Evolutionary conservation across 208 protist genomes (phyloP).

Genomic region (Leptomonas seymouri): DNA sequence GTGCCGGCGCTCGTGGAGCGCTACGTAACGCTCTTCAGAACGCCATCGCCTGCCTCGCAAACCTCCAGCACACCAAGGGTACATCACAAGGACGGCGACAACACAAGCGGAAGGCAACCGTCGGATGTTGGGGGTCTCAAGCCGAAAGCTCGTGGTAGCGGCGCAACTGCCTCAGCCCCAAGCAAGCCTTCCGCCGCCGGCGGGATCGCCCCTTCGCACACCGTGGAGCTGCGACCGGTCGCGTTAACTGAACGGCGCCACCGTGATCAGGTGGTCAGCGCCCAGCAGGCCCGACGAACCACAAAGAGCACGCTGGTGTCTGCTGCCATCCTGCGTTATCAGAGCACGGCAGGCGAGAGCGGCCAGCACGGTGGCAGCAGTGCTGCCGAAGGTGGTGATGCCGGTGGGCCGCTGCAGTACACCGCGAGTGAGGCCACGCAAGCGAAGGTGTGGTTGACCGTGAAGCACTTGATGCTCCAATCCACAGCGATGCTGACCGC

Average conservation of each 20-base stretch:
- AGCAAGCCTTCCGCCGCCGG: not conserved
- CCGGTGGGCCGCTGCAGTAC: slow-evolving; percentile 9
- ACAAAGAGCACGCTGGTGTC: slow-evolving; percentile 26
- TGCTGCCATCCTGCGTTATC: slow-evolving; percentile 9
- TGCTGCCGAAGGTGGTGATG: not conserved
- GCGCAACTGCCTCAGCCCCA: not conserved
- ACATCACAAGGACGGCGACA: not conserved
- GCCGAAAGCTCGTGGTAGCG: too few species aligned
- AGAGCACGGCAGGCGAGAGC: slow-evolving; percentile 2
- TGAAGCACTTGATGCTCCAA: slow-evolving; percentile 27
- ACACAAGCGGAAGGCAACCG: not conserved
- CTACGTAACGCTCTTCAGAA: slow-evolving; percentile 63
- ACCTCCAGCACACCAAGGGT: too few species aligned
- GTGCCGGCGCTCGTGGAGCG: slow-evolving; percentile 50
- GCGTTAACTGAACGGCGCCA: slow-evolving; percentile 25
- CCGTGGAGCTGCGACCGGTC: slow-evolving; percentile 29
- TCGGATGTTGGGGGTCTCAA: not conserved
- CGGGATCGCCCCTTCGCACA: not conserved
- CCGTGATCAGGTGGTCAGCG: slow-evolving; percentile 26
- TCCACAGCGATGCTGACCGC: slow-evolving; percentile 29
- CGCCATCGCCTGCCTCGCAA: not conserved
- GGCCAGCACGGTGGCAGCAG: slow-evolving; percentile 1
- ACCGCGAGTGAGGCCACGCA: slow-evolving; percentile 27
- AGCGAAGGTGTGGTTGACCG: slow-evolving; percentile 27
- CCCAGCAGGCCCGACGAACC: slow-evolving; percentile 31